A percentile compares a stretch with the other conserved stretches of the same genome.
Conservation (phyloP, 2,329 filamentous ascomycete genomes). For the Stemphylium lycopersici region DNA sequence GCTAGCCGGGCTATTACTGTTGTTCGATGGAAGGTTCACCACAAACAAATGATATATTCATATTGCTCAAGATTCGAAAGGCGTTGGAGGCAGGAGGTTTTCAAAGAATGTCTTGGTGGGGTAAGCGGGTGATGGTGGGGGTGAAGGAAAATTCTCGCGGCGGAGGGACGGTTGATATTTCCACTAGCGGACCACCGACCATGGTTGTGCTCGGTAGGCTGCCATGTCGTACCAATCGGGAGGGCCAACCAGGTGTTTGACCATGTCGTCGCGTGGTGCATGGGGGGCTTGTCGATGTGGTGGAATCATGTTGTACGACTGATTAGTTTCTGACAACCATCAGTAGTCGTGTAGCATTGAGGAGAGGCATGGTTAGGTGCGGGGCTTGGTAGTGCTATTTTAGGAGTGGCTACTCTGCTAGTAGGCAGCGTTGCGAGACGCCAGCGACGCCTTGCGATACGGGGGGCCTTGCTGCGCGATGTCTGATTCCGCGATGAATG, state of each 20-base stretch:
- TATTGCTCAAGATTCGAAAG: neutral
- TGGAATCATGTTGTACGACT: neutral
- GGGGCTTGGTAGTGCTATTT: neutral
- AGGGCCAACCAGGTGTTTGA: neutral
- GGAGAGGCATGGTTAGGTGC: neutral
- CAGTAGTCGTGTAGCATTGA: neutral
- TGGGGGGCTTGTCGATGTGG: too few species aligned
- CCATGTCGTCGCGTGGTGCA: neutral
- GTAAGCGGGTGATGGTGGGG: neutral
- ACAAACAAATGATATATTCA: too few species aligned
- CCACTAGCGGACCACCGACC: constrained; percentile 1
- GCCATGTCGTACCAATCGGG: neutral
- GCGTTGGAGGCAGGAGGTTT: too few species aligned
- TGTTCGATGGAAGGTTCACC: too few species aligned
- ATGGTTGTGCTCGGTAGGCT: neutral
- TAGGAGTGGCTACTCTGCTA: neutral
- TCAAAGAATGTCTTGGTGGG: neutral
- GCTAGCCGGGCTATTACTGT: constrained; percentile 26
- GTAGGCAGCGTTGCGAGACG: neutral
- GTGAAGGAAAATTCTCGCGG: constrained; percentile 2
- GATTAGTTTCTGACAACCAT: neutral
- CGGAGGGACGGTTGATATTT: neutral
- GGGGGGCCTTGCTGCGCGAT: too few species aligned
- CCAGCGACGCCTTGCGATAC: neutral
- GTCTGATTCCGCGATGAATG: too few species aligned